Evolutionary conservation across 768 basidiomycete species (phyloP).

Genomic region (Agaricus subrufescens): DNA sequence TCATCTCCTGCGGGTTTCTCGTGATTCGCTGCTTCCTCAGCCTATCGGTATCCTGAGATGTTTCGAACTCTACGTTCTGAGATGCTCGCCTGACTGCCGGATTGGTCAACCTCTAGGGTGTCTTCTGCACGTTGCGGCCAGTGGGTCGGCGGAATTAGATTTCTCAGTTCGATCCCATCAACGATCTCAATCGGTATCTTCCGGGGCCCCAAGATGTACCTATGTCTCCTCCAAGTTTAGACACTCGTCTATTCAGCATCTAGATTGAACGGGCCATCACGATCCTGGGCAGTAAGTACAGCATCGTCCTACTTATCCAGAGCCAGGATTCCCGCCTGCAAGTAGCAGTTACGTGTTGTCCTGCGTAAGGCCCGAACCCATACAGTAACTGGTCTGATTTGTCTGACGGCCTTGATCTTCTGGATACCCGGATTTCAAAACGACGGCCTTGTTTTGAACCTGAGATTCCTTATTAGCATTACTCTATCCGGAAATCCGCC

Average conservation of each 20-base stretch:
- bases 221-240: conserved; percentile 6
- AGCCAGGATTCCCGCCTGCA: no score
- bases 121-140: conserved; percentile 35
- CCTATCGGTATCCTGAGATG: conserved; percentile 37
- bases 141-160: conserved; percentile 40
- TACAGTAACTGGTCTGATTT: background rate
- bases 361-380: background rate
- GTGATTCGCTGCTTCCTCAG: conserved; percentile 23
- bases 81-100: conserved; percentile 34
- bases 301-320: no score
- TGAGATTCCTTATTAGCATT: conserved; percentile 10
- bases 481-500: conserved; percentile 2
- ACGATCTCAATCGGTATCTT: conserved; percentile 10
- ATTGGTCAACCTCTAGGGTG: conserved; percentile 32
- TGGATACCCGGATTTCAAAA: conserved; percentile 19
- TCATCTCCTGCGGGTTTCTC: conserved; percentile 23
- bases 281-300: no score
- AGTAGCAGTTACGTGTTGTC: no score
- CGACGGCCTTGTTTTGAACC: conserved; percentile 18
- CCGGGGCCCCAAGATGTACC: background rate
- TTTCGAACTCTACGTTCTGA: conserved; percentile 44
- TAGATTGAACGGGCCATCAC: background rate
- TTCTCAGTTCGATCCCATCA: conserved; percentile 15
- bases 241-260: background rate
- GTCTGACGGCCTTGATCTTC: background rate